Conservation (phyloP, 768 basidiomycete species). For the Auriscalpium orientale region DNA sequence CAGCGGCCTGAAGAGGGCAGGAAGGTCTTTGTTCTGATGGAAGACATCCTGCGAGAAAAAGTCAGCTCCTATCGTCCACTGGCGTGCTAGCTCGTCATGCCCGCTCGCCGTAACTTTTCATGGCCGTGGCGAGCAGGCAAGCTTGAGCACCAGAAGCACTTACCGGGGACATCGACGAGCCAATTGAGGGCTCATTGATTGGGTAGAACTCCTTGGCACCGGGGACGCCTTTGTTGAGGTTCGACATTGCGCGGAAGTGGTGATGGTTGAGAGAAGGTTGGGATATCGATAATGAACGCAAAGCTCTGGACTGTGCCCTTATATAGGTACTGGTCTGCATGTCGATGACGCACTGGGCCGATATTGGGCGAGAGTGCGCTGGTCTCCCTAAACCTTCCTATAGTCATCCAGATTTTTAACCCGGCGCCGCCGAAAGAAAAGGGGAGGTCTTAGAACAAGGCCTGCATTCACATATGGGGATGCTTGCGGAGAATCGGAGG, state of each 20-base stretch:
- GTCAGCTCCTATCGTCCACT: no score
- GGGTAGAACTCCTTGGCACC: constrained; percentile 50
- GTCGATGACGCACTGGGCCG: no score
- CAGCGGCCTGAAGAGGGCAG: constrained; percentile 59
- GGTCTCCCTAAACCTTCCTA: no score
- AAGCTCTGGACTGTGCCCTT: no score
- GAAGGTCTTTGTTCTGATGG: constrained; percentile 42
- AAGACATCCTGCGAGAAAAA: constrained; percentile 24
- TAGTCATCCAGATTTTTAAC: no score
- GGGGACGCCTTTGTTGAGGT: constrained; percentile 41
- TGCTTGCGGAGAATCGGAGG: no score
- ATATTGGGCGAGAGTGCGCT: no score
- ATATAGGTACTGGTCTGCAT: no score
- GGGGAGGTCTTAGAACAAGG: no score
- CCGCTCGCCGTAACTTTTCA: constrained; percentile 5
- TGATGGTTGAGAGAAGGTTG: neutral
- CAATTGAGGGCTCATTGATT: constrained; percentile 51
- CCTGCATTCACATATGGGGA: no score
- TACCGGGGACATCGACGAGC: constrained; percentile 32
- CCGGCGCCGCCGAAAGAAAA: no score
- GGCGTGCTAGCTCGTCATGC: neutral
- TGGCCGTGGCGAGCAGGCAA: constrained; percentile 5
- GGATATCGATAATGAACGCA: no score
- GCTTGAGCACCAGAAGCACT: constrained; percentile 10
- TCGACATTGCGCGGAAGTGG: neutral